Evolutionary conservation across 768 basidiomycete genomes (phyloP).

Genomic region (Lentinula boryana): DNA sequence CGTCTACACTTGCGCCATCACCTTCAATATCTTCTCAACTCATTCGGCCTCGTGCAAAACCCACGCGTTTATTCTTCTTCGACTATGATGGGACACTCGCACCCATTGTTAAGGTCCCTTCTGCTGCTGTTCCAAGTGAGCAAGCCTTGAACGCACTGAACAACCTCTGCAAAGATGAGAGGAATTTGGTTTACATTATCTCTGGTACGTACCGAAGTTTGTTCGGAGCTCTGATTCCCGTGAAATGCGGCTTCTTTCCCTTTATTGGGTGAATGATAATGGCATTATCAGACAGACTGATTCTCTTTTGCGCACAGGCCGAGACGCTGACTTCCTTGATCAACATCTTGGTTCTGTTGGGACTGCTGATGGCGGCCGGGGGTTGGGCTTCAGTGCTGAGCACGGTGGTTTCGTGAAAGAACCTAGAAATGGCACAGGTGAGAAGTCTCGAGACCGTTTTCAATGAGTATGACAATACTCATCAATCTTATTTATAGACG

Average conservation of each 20-base stretch:
- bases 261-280: neutral
- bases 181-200: conserved; percentile 94
- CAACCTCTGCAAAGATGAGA: conserved; percentile 69
- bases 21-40: neutral
- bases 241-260: neutral
- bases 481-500: neutral
- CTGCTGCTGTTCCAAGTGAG: conserved; percentile 76
- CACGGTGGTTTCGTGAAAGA: conserved; percentile 90
- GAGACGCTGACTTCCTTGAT: conserved; percentile 89
- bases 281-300: neutral
- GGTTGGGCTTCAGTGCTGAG: conserved; percentile 90
- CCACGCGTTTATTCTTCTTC: conserved; percentile 84
- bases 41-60: neutral
- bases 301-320: conserved; percentile 29
- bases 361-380: conserved; percentile 16
- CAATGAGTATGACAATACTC: neutral
- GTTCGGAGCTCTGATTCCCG: neutral
- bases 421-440: conserved; percentile 38
- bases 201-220: conserved; percentile 38
- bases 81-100: conserved; percentile 98
- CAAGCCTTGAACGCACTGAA: conserved; percentile 71
- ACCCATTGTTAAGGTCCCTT: conserved; percentile 92
- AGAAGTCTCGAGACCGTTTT: neutral
- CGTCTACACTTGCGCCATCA: neutral
- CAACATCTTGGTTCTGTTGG: conserved; percentile 81